Conservation (phyloP, 306 rosid genomes). For the Lithocarpus polystachyus region DNA sequence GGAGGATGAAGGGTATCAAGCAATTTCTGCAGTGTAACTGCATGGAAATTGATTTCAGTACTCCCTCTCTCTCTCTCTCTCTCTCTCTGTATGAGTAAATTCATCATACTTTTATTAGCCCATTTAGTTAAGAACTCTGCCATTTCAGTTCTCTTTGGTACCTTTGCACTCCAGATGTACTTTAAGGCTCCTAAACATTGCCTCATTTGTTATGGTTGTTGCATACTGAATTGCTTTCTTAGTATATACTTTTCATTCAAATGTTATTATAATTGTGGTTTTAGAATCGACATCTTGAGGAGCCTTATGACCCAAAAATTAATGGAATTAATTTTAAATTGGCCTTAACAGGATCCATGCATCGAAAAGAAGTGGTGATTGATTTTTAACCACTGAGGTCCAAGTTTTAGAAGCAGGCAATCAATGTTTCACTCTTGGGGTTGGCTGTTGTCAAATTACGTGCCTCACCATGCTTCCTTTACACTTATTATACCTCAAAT, state of each 20-base stretch:
- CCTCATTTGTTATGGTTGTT: conserved; percentile 2
- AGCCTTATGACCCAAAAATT: neutral
- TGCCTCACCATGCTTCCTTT: neutral
- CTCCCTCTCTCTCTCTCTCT: conserved; percentile 20
- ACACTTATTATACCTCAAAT: neutral
- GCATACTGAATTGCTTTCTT: conserved; percentile 14
- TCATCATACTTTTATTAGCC: neutral
- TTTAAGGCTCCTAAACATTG: conserved; percentile 5
- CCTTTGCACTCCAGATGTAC: conserved; percentile 7
- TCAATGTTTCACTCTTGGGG: too few relatives aligned
- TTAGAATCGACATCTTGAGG: neutral
- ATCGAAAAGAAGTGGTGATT: neutral
- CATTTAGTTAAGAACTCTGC: conserved; percentile 10
- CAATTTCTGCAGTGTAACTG: conserved; percentile 44
- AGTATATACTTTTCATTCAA: neutral
- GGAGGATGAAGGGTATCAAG: conserved; percentile 74
- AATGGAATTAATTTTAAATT: neutral
- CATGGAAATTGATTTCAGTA: conserved; percentile 24
- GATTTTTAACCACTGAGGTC: neutral
- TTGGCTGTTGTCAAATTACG: neutral
- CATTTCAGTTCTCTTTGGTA: neutral
- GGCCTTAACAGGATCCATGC: neutral
- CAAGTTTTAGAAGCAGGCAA: too few relatives aligned
- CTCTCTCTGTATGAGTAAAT: conserved; percentile 20
- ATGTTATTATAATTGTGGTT: neutral